Percentiles rank a stretch among this genome's conserved stretches.
phyloP scores from a whole-genome alignment of 495 filamentous ascomycete genomes.

The Alectoria sarmentosa region DNA sequence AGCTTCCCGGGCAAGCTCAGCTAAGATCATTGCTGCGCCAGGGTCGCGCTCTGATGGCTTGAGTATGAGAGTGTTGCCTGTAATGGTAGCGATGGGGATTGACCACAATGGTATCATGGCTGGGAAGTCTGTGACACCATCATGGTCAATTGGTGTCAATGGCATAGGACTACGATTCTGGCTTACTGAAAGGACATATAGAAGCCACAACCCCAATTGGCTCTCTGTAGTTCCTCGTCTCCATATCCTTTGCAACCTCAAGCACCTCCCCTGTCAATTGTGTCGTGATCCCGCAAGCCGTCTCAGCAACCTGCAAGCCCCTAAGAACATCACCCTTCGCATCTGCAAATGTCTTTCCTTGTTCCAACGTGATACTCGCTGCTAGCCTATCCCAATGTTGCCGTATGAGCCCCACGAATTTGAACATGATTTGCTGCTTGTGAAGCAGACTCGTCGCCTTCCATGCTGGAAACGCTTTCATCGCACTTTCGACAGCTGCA shows the following conservation, averaged over 20 bases:
- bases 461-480: conserved; percentile 89
- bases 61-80: conserved; percentile 87
- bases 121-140: conserved; percentile 67
- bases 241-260: conserved; percentile 98
- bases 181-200: conserved; percentile 97
- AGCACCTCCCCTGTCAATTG: conserved; percentile 90
- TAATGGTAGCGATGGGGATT: conserved; percentile 89
- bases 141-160: conserved; percentile 1
- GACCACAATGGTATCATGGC: conserved; percentile 99
- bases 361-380: conserved; percentile 92
- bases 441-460: conserved; percentile 73
- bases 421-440: conserved; percentile 96
- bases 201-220: conserved; percentile 91
- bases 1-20: conserved; percentile 82
- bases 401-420: conserved; percentile 81
- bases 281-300: conserved; percentile 88
- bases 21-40: conserved; percentile 97
- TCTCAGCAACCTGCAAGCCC: conserved; percentile 94
- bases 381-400: conserved; percentile 95
- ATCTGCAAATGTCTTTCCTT: conserved; percentile 97
- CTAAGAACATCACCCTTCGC: conserved; percentile 92
- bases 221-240: conserved; percentile 88
- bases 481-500: conserved; percentile 78
- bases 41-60: conserved; percentile 98
- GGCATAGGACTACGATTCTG: background rate